A percentile compares a stretch with the other conserved stretches of the same genome.
Evolutionary conservation across 2,329 filamentous ascomycete species (phyloP).

Genomic region (Chaetomium globosum): DNA sequence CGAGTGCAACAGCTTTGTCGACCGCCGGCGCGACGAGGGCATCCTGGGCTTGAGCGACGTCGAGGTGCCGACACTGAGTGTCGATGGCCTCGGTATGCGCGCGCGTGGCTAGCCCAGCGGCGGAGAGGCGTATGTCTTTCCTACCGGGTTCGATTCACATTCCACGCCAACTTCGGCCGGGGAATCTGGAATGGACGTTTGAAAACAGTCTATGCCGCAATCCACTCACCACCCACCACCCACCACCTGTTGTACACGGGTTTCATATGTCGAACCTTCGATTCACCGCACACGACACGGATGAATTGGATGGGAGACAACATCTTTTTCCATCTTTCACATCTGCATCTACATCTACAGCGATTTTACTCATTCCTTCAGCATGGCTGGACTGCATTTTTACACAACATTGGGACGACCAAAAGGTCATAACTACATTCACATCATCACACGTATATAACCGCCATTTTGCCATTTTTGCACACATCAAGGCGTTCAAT

Average conservation of each 20-base stretch:
- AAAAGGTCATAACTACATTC: constrained; percentile 1
- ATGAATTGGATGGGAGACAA: not conserved
- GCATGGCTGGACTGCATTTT: not conserved
- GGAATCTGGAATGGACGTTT: not conserved
- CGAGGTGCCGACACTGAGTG: constrained; percentile 67
- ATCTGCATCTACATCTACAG: constrained; percentile 15
- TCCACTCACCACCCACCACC: not conserved
- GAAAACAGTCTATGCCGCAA: not conserved
- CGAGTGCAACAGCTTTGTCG: constrained; percentile 81
- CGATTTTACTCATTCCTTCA: constrained; percentile 8
- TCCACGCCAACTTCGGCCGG: not conserved
- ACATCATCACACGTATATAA: constrained; percentile 11
- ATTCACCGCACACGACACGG: constrained; percentile 1
- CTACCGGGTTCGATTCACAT: not conserved
- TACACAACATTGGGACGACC: not conserved
- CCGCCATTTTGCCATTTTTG: constrained; percentile 2
- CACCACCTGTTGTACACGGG: not conserved
- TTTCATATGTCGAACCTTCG: not conserved
- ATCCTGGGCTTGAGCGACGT: constrained; percentile 67
- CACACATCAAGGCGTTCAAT: constrained; percentile 6
- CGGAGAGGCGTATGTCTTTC: not conserved
- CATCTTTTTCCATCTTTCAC: not conserved
- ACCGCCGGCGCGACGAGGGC: constrained; percentile 73
- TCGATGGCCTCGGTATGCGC: constrained; percentile 58
- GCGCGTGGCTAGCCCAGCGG: constrained; percentile 25